Conservation (phyloP, 768 basidiomycete genomes). For the Dentipellis fragilis region DNA sequence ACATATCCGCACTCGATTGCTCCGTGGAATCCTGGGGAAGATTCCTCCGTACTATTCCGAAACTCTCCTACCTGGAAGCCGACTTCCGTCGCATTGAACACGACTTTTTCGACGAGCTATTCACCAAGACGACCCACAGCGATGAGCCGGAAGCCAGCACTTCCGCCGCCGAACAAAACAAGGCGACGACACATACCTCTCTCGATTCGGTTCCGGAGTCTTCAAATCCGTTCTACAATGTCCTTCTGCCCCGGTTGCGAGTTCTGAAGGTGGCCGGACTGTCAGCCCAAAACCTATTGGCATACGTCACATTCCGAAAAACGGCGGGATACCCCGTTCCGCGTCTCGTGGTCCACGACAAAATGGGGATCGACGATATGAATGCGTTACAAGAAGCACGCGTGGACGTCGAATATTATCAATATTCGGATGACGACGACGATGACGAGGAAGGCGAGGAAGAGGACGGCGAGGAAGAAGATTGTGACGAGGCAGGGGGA, state of each 20-base stretch:
- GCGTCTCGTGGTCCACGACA: not conserved
- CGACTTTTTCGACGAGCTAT: not conserved
- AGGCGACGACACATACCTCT: not conserved
- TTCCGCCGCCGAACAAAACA: not conserved
- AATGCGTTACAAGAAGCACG: not conserved
- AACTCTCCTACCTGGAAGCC: slow-evolving; percentile 3
- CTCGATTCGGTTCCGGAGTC: not conserved
- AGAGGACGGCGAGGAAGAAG: not conserved
- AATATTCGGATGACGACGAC: slow-evolving; percentile 2
- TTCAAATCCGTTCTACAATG: not conserved
- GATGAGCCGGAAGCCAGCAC: not conserved
- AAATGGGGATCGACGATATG: not conserved
- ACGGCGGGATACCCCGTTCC: not conserved
- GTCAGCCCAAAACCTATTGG: not conserved
- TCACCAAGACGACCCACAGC: not conserved
- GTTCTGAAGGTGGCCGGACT: slow-evolving; percentile 4
- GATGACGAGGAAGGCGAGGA: slow-evolving; percentile 3
- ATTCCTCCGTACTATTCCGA: slow-evolving; percentile 11
- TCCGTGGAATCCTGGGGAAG: slow-evolving; percentile 14
- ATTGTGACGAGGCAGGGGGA: not conserved
- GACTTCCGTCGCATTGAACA: slow-evolving; percentile 5
- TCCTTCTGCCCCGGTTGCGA: slow-evolving; percentile 1
- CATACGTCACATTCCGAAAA: not conserved
- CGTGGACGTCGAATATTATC: slow-evolving; percentile 2
- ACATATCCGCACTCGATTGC: slow-evolving; percentile 18